Evolutionary conservation across 2,329 filamentous ascomycete genomes (phyloP).

Genomic region (Claviceps cyperi): DNA sequence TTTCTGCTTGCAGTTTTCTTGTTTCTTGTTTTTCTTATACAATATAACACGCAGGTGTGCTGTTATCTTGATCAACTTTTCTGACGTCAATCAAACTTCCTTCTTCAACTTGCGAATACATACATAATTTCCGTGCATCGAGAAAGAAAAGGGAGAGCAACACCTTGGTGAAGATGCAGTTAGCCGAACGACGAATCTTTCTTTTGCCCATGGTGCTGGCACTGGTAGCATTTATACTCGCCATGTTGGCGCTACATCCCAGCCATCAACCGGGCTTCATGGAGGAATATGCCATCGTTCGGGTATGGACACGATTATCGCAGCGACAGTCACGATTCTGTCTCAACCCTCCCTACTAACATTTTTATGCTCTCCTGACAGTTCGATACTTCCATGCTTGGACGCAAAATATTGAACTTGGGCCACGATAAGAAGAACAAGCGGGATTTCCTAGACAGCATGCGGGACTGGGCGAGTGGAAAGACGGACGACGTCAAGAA

Average conservation of each 20-base stretch:
- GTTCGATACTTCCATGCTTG: conserved; percentile 26
- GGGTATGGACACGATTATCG: conserved; percentile 15
- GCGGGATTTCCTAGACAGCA: conserved; percentile 14
- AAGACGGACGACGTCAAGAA: conserved; percentile 21
- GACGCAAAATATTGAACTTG: conserved; percentile 18
- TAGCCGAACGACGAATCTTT: conserved; percentile 12
- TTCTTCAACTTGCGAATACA: neutral
- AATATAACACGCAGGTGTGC: too few relatives aligned
- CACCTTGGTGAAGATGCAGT: conserved; percentile 1
- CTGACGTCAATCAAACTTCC: neutral
- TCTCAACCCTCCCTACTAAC: neutral
- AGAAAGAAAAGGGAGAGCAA: neutral
- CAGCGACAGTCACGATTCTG: neutral
- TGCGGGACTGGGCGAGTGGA: conserved; percentile 17
- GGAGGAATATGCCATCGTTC: conserved; percentile 27
- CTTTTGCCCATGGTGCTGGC: conserved; percentile 23
- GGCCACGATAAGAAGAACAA: conserved; percentile 12
- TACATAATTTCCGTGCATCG: neutral
- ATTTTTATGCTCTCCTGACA: conserved; percentile 5
- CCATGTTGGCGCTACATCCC: conserved; percentile 25
- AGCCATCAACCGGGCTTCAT: conserved; percentile 27
- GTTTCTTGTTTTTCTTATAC: neutral
- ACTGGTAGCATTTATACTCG: conserved; percentile 24
- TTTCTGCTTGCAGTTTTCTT: neutral
- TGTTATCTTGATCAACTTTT: too few relatives aligned